These are phyloP conservation scores for Sphaerulina musiva DNA, from an alignment of 2,329 filamentous ascomycete genomes.

Conservation along the genomic window DNA sequence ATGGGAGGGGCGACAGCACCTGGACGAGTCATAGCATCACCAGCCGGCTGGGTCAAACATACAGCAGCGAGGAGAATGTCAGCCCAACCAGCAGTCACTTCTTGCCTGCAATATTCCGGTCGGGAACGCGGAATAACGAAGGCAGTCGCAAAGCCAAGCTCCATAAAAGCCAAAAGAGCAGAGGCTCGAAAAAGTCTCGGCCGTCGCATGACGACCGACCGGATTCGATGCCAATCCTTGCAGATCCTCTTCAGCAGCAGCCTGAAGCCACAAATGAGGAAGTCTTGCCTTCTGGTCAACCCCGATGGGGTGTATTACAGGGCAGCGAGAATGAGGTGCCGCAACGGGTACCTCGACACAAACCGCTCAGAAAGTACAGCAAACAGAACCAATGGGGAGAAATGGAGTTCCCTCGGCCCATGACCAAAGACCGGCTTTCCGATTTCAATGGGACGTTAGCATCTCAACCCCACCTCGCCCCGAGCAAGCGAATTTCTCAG, in stretches of 20 bases:
- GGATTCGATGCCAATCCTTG: conserved; percentile 27
- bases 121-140: conserved; percentile 26
- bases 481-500: conserved; percentile 22
- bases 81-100: conserved; percentile 32
- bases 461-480: conserved; percentile 26
- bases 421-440: conserved; percentile 30
- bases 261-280: conserved; percentile 13
- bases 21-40: conserved; percentile 31
- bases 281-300: conserved; percentile 28
- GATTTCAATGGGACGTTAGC: conserved; percentile 20
- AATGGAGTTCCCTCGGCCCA: conserved; percentile 30
- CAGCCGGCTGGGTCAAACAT: conserved; percentile 29
- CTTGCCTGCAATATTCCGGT: conserved; percentile 33
- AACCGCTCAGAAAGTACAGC: conserved; percentile 27
- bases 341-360: conserved; percentile 12
- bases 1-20: conserved; percentile 24
- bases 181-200: conserved; percentile 8
- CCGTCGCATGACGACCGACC: conserved; percentile 16
- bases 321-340: conserved; percentile 13
- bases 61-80: conserved; percentile 21
- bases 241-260: conserved; percentile 12
- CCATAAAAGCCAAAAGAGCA: conserved; percentile 16
- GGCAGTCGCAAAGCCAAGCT: conserved; percentile 19
- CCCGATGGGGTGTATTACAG: conserved; percentile 28
- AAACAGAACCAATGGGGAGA: conserved; percentile 31